phyloP scores from a whole-genome alignment of 2,329 filamentous ascomycete genomes.

The Dothiorella sarmentorum region DNA sequence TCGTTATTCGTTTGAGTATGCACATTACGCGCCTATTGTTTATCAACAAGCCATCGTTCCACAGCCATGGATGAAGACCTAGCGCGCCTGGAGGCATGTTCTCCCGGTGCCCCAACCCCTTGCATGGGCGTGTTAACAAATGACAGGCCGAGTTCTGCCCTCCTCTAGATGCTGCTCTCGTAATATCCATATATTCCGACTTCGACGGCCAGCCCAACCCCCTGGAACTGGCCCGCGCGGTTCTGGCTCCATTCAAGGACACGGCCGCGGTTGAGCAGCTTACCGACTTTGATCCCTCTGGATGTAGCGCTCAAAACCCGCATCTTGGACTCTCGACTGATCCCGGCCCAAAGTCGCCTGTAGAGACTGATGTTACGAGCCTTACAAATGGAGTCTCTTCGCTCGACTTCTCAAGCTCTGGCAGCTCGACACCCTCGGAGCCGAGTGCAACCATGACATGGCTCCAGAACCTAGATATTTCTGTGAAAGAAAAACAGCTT shows the following conservation, averaged over 20 bases:
- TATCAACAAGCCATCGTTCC: not conserved
- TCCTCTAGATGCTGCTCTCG: conserved; percentile 71
- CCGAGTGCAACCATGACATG: conserved; percentile 24
- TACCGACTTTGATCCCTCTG: conserved; percentile 74
- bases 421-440: not conserved
- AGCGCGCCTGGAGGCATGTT: not conserved
- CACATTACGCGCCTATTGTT: not conserved
- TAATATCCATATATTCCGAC: conserved; percentile 73
- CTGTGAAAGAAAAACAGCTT: conserved; percentile 61
- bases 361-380: conserved; percentile 50
- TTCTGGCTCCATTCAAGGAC: conserved; percentile 63
- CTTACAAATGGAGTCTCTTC: conserved; percentile 47
- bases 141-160: conserved; percentile 67
- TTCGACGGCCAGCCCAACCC: conserved; percentile 58
- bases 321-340: conserved; percentile 2
- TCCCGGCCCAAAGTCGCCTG: conserved; percentile 32
- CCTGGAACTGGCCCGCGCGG: conserved; percentile 53
- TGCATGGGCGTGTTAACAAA: not conserved
- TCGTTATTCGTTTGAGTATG: not conserved
- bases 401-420: conserved; percentile 28
- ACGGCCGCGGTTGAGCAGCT: conserved; percentile 65
- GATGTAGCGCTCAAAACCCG: conserved; percentile 52
- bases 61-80: conserved; percentile 11
- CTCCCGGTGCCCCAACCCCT: not conserved
- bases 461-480: conserved; percentile 35